A percentile compares a stretch with the other conserved stretches of the same genome.
Evolutionary conservation across 306 rosid species (phyloP).

Genomic region (Corylus avellana): DNA sequence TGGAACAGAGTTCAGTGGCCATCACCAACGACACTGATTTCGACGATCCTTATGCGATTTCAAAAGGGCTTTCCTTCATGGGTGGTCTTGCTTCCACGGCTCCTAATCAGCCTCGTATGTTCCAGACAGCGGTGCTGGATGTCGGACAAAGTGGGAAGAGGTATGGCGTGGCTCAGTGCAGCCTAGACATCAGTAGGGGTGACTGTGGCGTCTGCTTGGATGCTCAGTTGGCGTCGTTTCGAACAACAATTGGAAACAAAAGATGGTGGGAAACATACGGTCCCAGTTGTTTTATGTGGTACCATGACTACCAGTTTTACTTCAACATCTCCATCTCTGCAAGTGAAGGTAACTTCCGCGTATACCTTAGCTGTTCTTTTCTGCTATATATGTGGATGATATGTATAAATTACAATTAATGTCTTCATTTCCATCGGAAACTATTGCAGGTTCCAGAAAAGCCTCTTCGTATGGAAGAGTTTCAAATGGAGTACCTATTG

Average conservation of each 20-base stretch:
- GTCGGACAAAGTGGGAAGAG: slow-evolving; percentile 48
- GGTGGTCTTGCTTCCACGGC: slow-evolving; percentile 34
- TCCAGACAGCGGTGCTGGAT: slow-evolving; percentile 33
- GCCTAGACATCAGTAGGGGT: slow-evolving; percentile 43
- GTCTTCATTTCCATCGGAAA: slow-evolving; percentile 6
- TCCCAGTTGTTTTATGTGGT: slow-evolving; percentile 59
- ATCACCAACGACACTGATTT: slow-evolving; percentile 46
- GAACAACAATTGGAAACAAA: slow-evolving; percentile 44
- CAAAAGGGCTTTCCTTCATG: slow-evolving; percentile 46
- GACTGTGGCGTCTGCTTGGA: slow-evolving; percentile 51
- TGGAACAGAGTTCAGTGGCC: slow-evolving; percentile 36
- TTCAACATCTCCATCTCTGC: slow-evolving; percentile 38
- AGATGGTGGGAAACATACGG: slow-evolving; percentile 64
- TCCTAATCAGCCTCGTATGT: slow-evolving; percentile 36
- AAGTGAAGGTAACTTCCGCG: slow-evolving; percentile 45
- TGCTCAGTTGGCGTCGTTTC: slow-evolving; percentile 39
- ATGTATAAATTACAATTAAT: slow-evolving; percentile 2
- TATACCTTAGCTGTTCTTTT: not conserved
- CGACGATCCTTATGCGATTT: slow-evolving; percentile 44
- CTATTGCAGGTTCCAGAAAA: slow-evolving; percentile 33
- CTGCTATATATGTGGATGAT: not conserved
- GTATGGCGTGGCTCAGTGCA: slow-evolving; percentile 71
- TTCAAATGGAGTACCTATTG: slow-evolving; percentile 17
- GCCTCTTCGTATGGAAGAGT: slow-evolving; percentile 16
- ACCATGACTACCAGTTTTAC: slow-evolving; percentile 57